Base-by-base conservation (phyloP, 306 rosid species). In the Ceratonia siliqua region DNA sequence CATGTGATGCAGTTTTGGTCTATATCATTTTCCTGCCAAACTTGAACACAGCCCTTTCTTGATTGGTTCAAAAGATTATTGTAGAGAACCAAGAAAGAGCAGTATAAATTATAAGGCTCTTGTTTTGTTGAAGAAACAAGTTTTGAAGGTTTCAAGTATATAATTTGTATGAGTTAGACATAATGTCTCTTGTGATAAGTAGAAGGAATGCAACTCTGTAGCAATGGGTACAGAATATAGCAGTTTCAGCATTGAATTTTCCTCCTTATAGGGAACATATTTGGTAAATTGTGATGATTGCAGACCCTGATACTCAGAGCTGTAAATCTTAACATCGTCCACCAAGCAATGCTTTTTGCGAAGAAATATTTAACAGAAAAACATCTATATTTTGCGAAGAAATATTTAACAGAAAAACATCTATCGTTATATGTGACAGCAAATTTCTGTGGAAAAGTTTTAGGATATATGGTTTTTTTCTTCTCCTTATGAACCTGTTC, bases 401-500 rank as follows among this genome's bases (percentile, higher is more conserved):
- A 17, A 20, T 54, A 11, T 24, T 24, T 24, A 33, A 21, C n/a
- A 22, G 15, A 54, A 22, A 50, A 21, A 22, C 0, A 1, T 54
- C 0, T 12, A 22, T n/a, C n/a, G 12, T 0, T 4, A 20, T 50
- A 21, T 18, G 4, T 43, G 27, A n/a, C 28, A 21, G 56, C 39
- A 25, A 28, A 21, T 61, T 28, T 72, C 21, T 57, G 38, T 27
- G 2, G 22, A 58, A 5, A 42, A 13, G 5, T 11, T 52, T 33
- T 53, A 46, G 77, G 25, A 14, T 57, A 15, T 22, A 10, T 7
- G 28, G 3, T 2, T 0, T 48, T 43, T 30, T 0, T 12, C 12
- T 56, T 53, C 17, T 62, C 62, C 64, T 22, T 25, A 10, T 81
- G 59, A 74, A 62, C 59, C 63, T 70, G 21, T 56, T 71, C 75